Conservation (phyloP, 2,329 filamentous ascomycete species). For the Clonostachys sp. region DNA sequence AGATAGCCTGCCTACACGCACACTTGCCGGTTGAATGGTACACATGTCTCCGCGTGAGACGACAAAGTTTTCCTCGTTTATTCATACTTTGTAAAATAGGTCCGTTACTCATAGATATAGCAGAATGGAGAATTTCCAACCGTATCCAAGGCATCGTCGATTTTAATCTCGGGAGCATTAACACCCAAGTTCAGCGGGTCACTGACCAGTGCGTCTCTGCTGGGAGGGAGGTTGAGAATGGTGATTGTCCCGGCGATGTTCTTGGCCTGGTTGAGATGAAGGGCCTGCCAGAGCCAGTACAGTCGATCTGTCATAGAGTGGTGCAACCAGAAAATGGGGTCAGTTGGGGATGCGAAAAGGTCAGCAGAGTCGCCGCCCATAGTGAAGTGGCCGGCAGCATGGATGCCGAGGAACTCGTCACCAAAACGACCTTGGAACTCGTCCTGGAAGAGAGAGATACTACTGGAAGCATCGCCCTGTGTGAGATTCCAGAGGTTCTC, state of each 20-base stretch:
- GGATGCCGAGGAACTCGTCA: slow-evolving; percentile 24
- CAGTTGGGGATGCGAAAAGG: slow-evolving; percentile 16
- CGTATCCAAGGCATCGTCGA: slow-evolving; percentile 11
- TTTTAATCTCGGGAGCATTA: slow-evolving; percentile 5
- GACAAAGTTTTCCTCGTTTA: too few species aligned
- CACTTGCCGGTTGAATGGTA: too few species aligned
- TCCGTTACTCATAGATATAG: slow-evolving; percentile 12
- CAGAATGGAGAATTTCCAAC: slow-evolving; percentile 13
- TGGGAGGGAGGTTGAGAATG: slow-evolving; percentile 10
- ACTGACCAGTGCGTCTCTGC: slow-evolving; percentile 7
- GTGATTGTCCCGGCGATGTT: slow-evolving; percentile 12
- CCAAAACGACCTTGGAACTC: slow-evolving; percentile 16
- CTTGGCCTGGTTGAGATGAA: slow-evolving; percentile 6
- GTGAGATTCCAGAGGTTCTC: slow-evolving; percentile 3
- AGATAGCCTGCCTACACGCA: too few species aligned
- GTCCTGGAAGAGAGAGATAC: slow-evolving; percentile 9
- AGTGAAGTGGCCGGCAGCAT: slow-evolving; percentile 32
- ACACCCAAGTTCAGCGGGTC: slow-evolving; percentile 9
- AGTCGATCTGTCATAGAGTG: slow-evolving; percentile 13
- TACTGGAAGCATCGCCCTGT: not conserved
- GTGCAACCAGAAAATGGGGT: slow-evolving; percentile 16
- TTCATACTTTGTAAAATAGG: too few species aligned
- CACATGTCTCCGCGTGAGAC: too few species aligned
- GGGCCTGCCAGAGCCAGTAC: slow-evolving; percentile 10
- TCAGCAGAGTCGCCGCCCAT: slow-evolving; percentile 28